phyloP scores from a whole-genome alignment of 169 alveolate species.

The Pseudocohnilembus persalinus region DNA sequence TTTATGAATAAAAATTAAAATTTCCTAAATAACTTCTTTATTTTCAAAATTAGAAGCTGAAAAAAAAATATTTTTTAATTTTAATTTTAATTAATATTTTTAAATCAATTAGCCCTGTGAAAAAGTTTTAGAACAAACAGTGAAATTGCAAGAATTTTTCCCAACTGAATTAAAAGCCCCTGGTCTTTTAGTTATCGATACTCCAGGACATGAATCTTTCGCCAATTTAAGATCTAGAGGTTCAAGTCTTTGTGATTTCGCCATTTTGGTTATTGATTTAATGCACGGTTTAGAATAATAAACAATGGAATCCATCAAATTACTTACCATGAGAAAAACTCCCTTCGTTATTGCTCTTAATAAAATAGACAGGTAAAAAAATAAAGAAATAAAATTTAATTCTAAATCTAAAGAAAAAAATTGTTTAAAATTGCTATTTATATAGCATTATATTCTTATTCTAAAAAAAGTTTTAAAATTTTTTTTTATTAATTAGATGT shows the following conservation, averaged over 20 bases:
- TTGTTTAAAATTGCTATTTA: no score
- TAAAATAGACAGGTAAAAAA: conserved; percentile 90
- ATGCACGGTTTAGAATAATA: conserved; percentile 99
- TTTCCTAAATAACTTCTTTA: no score
- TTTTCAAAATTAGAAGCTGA: no score
- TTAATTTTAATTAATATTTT: no score
- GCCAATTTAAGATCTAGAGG: conserved; percentile 98
- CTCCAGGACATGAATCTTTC: conserved; percentile 99
- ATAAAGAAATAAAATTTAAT: no score
- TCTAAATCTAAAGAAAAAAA: no score
- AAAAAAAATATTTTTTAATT: no score
- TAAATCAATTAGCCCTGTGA: conserved; percentile 85
- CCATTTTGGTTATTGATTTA: conserved; percentile 98
- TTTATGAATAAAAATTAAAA: no score
- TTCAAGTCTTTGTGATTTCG: conserved; percentile 98
- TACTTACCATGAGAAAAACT: conserved; percentile 90
- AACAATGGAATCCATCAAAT: conserved; percentile 94
- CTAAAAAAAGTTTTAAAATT: no score
- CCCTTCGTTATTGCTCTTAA: conserved; percentile 99
- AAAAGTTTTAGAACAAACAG: conserved; percentile 89
- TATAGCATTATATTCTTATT: no score
- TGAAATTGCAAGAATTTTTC: conserved; percentile 56
- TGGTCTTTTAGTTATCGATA: conserved; percentile 98
- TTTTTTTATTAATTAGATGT: conserved; percentile 53
- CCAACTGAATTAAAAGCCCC: conserved; percentile 89